These are phyloP conservation scores for Xylariaceae sp. DNA, from an alignment of 2,329 filamentous ascomycete species.

Conservation along the genomic window DNA sequence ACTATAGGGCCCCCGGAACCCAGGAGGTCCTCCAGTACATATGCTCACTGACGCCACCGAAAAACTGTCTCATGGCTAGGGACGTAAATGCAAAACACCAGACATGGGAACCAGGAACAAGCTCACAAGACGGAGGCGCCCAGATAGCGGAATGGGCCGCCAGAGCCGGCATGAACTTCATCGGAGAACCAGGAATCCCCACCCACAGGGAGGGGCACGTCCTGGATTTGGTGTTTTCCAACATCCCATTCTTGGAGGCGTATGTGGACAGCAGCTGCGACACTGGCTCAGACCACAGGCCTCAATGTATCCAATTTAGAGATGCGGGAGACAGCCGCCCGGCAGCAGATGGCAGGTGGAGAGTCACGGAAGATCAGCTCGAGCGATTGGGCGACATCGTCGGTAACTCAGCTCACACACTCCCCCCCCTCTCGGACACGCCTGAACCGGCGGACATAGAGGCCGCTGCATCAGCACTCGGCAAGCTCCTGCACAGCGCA, in stretches of 20 bases:
- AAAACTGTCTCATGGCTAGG: neutral
- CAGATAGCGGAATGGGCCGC: neutral
- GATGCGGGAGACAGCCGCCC: too few species aligned
- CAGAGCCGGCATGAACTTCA: neutral
- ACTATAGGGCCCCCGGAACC: neutral
- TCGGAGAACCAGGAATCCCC: neutral
- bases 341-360: too few species aligned
- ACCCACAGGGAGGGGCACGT: neutral
- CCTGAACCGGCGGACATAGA: neutral
- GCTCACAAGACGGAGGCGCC: neutral
- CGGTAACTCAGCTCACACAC: neutral
- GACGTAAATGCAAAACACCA: conserved; percentile 2
- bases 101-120: neutral
- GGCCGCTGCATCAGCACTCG: neutral
- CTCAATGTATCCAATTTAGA: neutral
- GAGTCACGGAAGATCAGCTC: neutral
- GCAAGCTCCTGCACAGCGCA: neutral
- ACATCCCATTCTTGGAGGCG: neutral
- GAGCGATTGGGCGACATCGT: neutral
- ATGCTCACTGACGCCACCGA: neutral
- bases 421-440: neutral
- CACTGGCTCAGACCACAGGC: neutral
- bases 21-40: conserved; percentile 2
- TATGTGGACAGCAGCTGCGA: neutral
- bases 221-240: neutral